Evolutionary conservation across 106 monocot species (phyloP).

Genomic region (Dendrobium chrysotoxum): DNA sequence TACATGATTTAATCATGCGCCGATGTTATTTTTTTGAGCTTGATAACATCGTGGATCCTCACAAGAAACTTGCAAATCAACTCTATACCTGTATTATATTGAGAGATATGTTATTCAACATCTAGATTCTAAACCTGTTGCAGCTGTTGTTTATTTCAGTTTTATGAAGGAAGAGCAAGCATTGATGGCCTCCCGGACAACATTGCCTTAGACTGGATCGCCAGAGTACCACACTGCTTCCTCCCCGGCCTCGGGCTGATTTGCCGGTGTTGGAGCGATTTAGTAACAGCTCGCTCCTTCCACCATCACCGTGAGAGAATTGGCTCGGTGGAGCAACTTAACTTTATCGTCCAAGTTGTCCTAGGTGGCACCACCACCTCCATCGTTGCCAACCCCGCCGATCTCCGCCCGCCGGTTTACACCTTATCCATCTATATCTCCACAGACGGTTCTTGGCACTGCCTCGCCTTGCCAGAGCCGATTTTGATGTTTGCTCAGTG

Average conservation of each 20-base stretch:
- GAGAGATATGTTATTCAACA: too few relatives aligned
- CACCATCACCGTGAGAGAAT: slow-evolving; percentile 5
- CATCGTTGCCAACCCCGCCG: background rate
- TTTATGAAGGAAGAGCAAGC: background rate
- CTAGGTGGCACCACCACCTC: background rate
- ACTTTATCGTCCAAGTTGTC: slow-evolving; percentile 24
- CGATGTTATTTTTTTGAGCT: too few relatives aligned
- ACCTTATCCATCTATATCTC: slow-evolving; percentile 30
- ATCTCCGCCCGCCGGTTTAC: slow-evolving; percentile 20
- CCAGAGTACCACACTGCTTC: slow-evolving; percentile 15
- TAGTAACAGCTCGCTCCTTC: slow-evolving; percentile 7
- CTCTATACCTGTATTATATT: too few relatives aligned
- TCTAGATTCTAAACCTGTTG: too few relatives aligned
- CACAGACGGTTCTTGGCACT: slow-evolving; percentile 26
- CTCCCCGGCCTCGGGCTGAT: background rate
- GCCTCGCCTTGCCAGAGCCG: slow-evolving; percentile 9
- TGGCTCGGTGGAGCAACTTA: slow-evolving; percentile 14
- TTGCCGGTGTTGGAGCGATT: slow-evolving; percentile 12
- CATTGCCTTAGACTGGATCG: slow-evolving; percentile 19
- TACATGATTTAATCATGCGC: too few relatives aligned
- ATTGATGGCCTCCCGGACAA: slow-evolving; percentile 22
- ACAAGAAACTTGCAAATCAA: too few relatives aligned
- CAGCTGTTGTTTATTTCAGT: too few relatives aligned
- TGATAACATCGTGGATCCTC: too few relatives aligned
- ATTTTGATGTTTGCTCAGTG: slow-evolving; percentile 53